Base-by-base conservation (phyloP, 2,329 filamentous ascomycete species). In the Alternaria metachromatica region DNA sequence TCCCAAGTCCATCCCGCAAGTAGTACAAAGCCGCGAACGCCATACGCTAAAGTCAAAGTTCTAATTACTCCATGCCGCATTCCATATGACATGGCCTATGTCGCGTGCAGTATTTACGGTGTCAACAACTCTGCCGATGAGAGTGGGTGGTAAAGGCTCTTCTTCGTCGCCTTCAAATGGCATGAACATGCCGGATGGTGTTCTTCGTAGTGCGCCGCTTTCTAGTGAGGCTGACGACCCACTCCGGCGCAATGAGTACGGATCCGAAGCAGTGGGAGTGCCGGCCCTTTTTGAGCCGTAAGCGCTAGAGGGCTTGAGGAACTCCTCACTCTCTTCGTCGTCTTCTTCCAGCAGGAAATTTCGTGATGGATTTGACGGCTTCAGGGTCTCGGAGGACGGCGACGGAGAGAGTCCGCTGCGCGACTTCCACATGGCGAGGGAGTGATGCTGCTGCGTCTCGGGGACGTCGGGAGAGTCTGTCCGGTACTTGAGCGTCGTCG, bases 141-240 rank as follows among this genome's bases (percentile, higher is more conserved):
- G 85, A 50, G 91, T 90, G 55, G 85, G 80, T 8, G 82, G 80
- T 4, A 83, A 79, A 45, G 85, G 76, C 80, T 87, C 85, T 56
- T 86, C 83, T 68, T 93, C 92, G 64, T 89, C 89, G 71, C 94
- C 91, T 71, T 94, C 92, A 71, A 90, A 91, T 8, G 93, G 92
- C 91, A 96, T 94, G 73, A 97, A 91, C 92, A 97, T 96, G 70
- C 93, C 94, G 43, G 93, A 96, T 55, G 89, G 85, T 20, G 93
- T 96, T 70, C 94, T 87, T 66, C 90, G 89, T 84, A 96, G 90
- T 56, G 90, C 89, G 18, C 78, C 77, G 4, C 72, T 69, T 49
- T 73, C 67, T 8, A 69, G 69, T 11, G 66, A 65, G n/a, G 70
- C 64, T 9, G 63, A 59, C n/a, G 65, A 58, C 33, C 58, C 63